These are phyloP conservation scores for Skeletonema potamos DNA, from an alignment of 108 stramenopile genomes.

Conservation along the genomic window DNA sequence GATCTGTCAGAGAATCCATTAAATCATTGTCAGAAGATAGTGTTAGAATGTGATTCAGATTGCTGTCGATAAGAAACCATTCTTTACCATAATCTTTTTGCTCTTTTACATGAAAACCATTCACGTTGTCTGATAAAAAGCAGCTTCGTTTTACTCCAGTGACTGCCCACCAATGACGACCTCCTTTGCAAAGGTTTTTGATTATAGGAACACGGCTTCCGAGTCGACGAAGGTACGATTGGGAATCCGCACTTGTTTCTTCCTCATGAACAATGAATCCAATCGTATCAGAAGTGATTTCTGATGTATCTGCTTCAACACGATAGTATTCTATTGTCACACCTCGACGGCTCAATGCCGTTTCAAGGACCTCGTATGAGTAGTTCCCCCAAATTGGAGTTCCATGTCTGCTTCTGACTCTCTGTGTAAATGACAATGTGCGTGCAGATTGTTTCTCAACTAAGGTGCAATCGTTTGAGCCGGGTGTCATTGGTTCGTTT, in stretches of 20 bases:
- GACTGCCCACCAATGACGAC: slow-evolving; percentile 50
- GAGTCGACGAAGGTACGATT: slow-evolving; percentile 8
- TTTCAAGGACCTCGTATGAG: slow-evolving; percentile 31
- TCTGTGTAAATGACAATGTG: slow-evolving; percentile 19
- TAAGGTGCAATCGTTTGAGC: not conserved
- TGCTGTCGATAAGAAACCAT: slow-evolving; percentile 38
- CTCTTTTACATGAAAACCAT: not conserved
- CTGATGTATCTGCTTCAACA: not conserved
- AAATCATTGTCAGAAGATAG: slow-evolving; percentile 18
- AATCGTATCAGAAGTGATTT: not conserved
- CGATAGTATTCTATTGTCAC: slow-evolving; percentile 32
- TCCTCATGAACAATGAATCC: slow-evolving; percentile 41
- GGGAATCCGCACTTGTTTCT: not conserved
- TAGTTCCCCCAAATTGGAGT: slow-evolving; percentile 45
- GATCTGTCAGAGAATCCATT: slow-evolving; percentile 1
- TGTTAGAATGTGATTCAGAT: not conserved
- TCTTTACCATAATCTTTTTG: not conserved
- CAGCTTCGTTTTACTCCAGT: slow-evolving; percentile 28
- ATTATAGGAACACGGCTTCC: slow-evolving; percentile 22
- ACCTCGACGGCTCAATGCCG: slow-evolving; percentile 34
- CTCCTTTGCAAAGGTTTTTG: slow-evolving; percentile 16
- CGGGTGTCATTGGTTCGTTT: not conserved
- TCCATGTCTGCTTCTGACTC: slow-evolving; percentile 28
- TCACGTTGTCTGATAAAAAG: not conserved
- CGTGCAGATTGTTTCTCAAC: slow-evolving; percentile 1